Evolutionary conservation across 2,329 filamentous ascomycete genomes (phyloP).

Genomic region (Lecanoromycetidae sp.): DNA sequence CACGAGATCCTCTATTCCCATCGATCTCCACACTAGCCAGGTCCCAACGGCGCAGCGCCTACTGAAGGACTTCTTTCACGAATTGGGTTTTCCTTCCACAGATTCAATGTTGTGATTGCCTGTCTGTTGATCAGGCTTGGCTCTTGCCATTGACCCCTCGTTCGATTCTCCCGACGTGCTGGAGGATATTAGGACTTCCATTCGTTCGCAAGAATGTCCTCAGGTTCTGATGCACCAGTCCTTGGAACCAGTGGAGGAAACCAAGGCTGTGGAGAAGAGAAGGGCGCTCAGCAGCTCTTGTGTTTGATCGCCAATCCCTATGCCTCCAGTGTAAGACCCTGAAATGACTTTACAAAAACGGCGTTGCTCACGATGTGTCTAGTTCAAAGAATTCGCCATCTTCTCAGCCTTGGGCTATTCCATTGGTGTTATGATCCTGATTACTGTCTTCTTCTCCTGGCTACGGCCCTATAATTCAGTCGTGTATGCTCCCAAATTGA

Average conservation of each 20-base stretch:
- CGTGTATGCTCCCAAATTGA: conserved; percentile 88
- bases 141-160: not conserved
- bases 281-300: conserved; percentile 15
- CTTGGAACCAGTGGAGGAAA: not conserved
- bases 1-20: not conserved
- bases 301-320: conserved; percentile 19
- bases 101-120: not conserved
- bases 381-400: conserved; percentile 52
- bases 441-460: conserved; percentile 74
- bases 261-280: not conserved
- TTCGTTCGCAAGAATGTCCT: conserved; percentile 1
- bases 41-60: not conserved
- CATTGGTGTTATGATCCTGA: conserved; percentile 57
- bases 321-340: conserved; percentile 8
- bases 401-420: conserved; percentile 72
- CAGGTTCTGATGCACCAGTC: not conserved
- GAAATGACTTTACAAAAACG: conserved; percentile 13
- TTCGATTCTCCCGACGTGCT: not conserved
- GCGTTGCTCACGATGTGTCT: conserved; percentile 2
- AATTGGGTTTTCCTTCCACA: not conserved
- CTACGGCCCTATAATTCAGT: conserved; percentile 82
- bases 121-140: not conserved
- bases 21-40: not conserved
- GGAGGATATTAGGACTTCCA: not conserved
- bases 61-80: not conserved